Evolutionary conservation across 1,284 basidiomycete species (phyloP).

Genomic region (Volvariella volvacea): DNA sequence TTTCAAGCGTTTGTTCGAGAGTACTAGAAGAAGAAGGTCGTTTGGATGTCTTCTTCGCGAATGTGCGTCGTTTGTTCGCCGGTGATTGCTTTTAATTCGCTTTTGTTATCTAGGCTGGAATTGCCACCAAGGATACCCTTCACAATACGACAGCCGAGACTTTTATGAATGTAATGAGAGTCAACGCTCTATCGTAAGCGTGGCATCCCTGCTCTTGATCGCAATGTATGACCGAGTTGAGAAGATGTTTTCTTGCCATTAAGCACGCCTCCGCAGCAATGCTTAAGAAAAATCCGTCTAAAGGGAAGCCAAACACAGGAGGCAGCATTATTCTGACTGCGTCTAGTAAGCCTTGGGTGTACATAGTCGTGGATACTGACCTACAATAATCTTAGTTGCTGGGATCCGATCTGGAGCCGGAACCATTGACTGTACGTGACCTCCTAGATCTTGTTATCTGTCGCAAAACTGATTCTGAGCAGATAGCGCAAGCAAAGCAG

Average conservation of each 20-base stretch:
- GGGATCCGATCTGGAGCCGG: conserved; percentile 85
- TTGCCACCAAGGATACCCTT: conserved; percentile 43
- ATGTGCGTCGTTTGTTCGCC: conserved; percentile 43
- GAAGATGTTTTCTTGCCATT: conserved; percentile 84
- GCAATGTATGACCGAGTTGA: conserved; percentile 1
- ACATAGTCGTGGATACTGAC: background rate
- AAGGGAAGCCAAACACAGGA: conserved; percentile 60
- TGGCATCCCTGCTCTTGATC: background rate
- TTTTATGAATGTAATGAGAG: conserved; percentile 72
- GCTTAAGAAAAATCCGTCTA: conserved; percentile 55
- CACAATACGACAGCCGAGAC: conserved; percentile 54
- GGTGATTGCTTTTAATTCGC: background rate
- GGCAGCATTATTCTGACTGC: conserved; percentile 91
- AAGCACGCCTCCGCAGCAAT: conserved; percentile 84
- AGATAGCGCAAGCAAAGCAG: conserved; percentile 90
- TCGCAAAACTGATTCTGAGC: conserved; percentile 5
- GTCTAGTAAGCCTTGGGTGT: conserved; percentile 48
- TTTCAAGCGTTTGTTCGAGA: conserved; percentile 63
- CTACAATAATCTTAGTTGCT: conserved; percentile 49
- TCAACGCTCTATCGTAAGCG: conserved; percentile 81
- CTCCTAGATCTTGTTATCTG: background rate
- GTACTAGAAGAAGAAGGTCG: conserved; percentile 77
- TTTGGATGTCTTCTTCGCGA: conserved; percentile 92
- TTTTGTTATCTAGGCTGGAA: conserved; percentile 50
- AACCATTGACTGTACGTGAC: conserved; percentile 68